These are phyloP conservation scores for Aspergillus indologenus DNA, from an alignment of 495 filamentous ascomycete species.

Conservation along the genomic window DNA sequence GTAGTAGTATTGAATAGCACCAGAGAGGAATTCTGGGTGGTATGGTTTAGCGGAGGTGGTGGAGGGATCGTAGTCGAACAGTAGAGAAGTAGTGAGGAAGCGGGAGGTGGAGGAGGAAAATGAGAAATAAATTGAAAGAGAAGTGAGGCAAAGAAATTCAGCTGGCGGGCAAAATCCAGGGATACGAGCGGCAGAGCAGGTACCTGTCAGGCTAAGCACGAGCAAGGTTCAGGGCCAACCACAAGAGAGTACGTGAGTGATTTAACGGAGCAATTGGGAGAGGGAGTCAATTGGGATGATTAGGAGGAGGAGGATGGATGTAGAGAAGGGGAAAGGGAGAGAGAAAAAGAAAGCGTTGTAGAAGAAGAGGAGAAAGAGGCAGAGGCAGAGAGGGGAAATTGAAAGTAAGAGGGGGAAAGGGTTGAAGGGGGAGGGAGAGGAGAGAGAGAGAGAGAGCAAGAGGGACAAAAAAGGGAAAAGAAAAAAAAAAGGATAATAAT, in stretches of 20 bases:
- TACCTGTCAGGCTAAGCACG: constrained; percentile 18
- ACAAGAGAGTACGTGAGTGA: constrained; percentile 26
- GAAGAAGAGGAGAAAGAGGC: constrained; percentile 10
- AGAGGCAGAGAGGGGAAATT: constrained; percentile 9
- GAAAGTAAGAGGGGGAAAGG: constrained; percentile 12
- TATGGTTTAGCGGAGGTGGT: neutral
- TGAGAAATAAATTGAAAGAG: constrained; percentile 5
- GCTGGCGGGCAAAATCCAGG: constrained; percentile 16
- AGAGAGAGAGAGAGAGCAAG: constrained; percentile 15
- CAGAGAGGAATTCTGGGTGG: neutral
- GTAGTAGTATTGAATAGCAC: constrained; percentile 17
- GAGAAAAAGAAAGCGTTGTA: constrained; percentile 5
- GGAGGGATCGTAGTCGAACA: neutral
- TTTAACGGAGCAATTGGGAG: constrained; percentile 27
- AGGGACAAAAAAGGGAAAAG: constrained; percentile 15
- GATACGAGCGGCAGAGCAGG: constrained; percentile 9
- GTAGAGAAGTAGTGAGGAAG: constrained; percentile 7
- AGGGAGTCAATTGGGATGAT: constrained; percentile 14
- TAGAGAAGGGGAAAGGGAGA: constrained; percentile 1
- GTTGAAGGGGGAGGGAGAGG: constrained; percentile 16
- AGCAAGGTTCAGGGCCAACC: constrained; percentile 13
- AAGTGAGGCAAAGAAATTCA: constrained; percentile 9
- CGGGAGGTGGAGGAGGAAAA: constrained; percentile 3
- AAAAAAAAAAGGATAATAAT: constrained; percentile 19
- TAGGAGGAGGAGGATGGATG: constrained; percentile 9